Evolutionary conservation across 2,329 filamentous ascomycete genomes (phyloP), one percentile per base, ranked within the genome.

Genomic region (Colletotrichum tanaceti): DNA sequence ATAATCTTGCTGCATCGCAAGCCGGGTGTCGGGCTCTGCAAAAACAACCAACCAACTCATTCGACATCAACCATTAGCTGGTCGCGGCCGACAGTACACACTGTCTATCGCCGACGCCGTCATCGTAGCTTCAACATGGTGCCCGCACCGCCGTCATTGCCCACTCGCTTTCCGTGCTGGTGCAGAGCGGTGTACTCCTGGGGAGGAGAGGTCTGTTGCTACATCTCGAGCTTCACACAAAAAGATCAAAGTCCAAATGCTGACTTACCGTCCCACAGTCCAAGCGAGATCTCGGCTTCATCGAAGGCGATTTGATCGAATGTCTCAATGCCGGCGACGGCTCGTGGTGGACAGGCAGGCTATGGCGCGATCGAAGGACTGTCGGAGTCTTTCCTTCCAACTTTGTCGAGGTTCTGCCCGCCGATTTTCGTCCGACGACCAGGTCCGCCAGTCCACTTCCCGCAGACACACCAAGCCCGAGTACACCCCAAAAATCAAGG

Each of bases 281-380:
- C 28, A 97, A 97, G 84, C 90, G 92, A 79, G 96, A 99, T 78
- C 86, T 99, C 66, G 96, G 96, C 18, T 99, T 99, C 80, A 92
- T 99, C 73, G 96, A 99, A 80, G 96, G 96, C 72, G 96, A 99
- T 80, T 82, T 99, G 73, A 99, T 99, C 78, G 96, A 99, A 87
- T 98, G 95, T 77, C 86, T 99, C 61, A 99, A 99, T 79, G 96
- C 96, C 22, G 96, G 96, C 71, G 96, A 99, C 81, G 96, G 96
- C 60, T 94, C 93, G 54, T 99, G 96, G 96, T 99, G 96, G 96
- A 97, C 94, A 81, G 96, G 96, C 55, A 89, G 95, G 71, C 82
- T 99, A 77, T 93, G 91, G 77, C 89, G 96, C 74, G 96, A 99
- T 81, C 91, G 92, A 79, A 90, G 94, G 76, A 94, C 95, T 75